Evolutionary conservation across 2,329 filamentous ascomycete species (phyloP), one percentile per base, ranked within the genome.

Genomic region (Microsporum ferrugineum): DNA sequence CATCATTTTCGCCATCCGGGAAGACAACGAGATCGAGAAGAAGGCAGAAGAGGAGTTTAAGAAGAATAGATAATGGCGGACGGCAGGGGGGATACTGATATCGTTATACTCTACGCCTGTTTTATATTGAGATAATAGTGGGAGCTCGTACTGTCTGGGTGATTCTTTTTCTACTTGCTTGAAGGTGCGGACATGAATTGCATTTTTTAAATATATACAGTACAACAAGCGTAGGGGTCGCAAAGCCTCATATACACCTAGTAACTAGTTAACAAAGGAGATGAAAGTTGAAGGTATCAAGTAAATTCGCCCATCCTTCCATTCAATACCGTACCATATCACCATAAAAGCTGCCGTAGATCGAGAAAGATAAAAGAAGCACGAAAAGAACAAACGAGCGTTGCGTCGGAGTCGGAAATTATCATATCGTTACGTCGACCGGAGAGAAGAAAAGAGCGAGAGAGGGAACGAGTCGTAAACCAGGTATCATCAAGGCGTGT

Each of bases 1-100:
- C 74, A 84, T 97, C 49, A 77, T 96, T 61, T 89, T 96, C 23
- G 94, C 94, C 2, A 91, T 96, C 82, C 85, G 82, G 63, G 94
- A 99, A 73, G 94, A 97, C 70, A 79, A 83, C 76, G 84, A 83
- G 71, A 91, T 89, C 63, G 94, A 89, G 86, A 75, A 75, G 67
- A 85, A 88, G 2, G 78, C 71, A 5, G 69, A 79, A 33, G 78
- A 80, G 31, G 81, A 86, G 68, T 82, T 85, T 63, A 71, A 79
- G 63, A 75, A 80, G 2, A 79, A 84, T 60, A 81, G 49, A 45
- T 29, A 58, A 33, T 53, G 45, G 58, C 8, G 8, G 8, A 36
- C 5, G 34, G 34, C 17, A 17, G 5, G 2, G 34, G 34, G 5
- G 34, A n/a, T 43, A 5, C 17, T 43, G n/a, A n/a, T 43, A n/a